Base-by-base conservation (phyloP, 176 grass and related monocot genomes). In the Zoysia pacifica region DNA sequence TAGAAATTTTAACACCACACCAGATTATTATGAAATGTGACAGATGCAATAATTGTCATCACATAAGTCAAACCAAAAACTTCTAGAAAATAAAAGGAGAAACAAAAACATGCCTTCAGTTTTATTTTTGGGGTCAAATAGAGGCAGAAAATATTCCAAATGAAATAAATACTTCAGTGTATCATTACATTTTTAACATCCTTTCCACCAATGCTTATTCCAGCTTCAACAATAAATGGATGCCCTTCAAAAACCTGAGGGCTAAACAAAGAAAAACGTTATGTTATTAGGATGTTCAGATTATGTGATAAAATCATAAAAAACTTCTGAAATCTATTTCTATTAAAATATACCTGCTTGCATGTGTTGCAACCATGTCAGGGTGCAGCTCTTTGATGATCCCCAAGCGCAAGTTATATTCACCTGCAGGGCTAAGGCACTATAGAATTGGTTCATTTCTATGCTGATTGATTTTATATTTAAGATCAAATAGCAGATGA, bases 181-280 rank as follows among this genome's bases (percentile, higher is more conserved):
- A 67, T 41, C 76, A 83, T 87, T 89, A 94, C 92, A 71, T 92
- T 91, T 79, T 93, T 97, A 51, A 97, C 95, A 79, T 97, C 86
- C 86, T 97, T 97, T 61, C 95, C 95, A 58, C 95, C 95, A 65
- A 97, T 83, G 83, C 95, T 97, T 87, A 97, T 80, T 85, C 95
- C 92, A 85, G 95, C 95, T 93, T 97, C 95, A 81, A 97, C 90
- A 11, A 97, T 97, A 82, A 94, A 97, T 74, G 95, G 95, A 91
- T 97, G 95, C 12, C 95, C 95, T 97, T 97, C 92, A 97, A 97
- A 97, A 72, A 97, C 95, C 78, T 93, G 95, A 65, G 95, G 83
- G 63, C 95, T 94, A 82, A 79, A 78, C 28, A 45, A 68, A 90
- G 53, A 64, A 20, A 42, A 70, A 45, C 66, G 67, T 44, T 77